phyloP scores from a whole-genome alignment of 441 rosid species.

The Adansonia rubrostipa region DNA sequence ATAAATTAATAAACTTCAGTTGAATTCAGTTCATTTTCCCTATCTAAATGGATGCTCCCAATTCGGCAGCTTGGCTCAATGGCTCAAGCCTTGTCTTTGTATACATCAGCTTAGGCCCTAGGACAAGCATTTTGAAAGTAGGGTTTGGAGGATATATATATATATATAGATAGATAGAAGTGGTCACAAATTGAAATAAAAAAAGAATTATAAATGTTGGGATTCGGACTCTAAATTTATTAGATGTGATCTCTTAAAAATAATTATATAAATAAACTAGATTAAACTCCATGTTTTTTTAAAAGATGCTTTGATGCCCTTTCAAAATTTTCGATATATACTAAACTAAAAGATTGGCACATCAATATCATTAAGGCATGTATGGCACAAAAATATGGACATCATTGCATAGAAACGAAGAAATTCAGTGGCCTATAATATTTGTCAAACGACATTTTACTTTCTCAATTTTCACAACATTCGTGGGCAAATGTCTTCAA shows the following conservation, averaged over 20 bases:
- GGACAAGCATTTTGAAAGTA: neutral
- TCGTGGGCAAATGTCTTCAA: neutral
- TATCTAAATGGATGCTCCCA: neutral
- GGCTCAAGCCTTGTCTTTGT: too few relatives aligned
- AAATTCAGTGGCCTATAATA: neutral
- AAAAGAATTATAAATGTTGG: too few relatives aligned
- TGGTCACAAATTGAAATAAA: too few relatives aligned
- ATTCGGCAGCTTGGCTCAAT: neutral
- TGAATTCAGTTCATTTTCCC: neutral
- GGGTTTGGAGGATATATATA: neutral
- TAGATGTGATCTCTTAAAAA: too few relatives aligned
- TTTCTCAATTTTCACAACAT: neutral
- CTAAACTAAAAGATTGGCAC: neutral
- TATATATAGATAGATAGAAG: too few relatives aligned
- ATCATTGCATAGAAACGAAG: neutral
- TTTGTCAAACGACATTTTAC: neutral
- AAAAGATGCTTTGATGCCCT: neutral
- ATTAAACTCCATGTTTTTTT: neutral
- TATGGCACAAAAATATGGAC: neutral
- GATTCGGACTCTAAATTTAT: too few relatives aligned
- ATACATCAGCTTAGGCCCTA: neutral
- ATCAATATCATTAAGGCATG: neutral
- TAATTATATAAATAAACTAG: too few relatives aligned
- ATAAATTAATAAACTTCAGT: neutral
- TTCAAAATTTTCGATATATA: neutral